phyloP scores from a whole-genome alignment of 495 filamentous ascomycete genomes.

The Monascus purpureus region DNA sequence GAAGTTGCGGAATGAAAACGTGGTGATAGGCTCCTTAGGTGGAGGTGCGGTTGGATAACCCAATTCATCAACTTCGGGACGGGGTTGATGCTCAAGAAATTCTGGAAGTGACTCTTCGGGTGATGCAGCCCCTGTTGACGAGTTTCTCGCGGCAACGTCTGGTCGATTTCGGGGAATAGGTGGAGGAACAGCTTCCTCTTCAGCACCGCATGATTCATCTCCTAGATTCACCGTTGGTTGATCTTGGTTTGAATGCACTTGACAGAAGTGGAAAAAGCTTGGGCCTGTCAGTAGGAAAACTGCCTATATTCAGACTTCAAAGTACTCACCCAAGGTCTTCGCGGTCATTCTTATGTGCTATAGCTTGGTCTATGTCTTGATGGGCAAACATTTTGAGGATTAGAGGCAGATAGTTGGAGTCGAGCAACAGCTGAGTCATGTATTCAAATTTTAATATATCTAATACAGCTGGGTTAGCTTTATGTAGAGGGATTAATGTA shows the following conservation, averaged over 20 bases:
- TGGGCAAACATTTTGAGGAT: slow-evolving; percentile 85
- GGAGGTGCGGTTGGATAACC: slow-evolving; percentile 51
- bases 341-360: slow-evolving; percentile 74
- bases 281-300: slow-evolving; percentile 7
- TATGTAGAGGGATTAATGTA: not conserved
- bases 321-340: slow-evolving; percentile 65
- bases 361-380: slow-evolving; percentile 76
- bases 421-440: slow-evolving; percentile 78
- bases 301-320: too few species aligned
- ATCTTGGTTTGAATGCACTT: slow-evolving; percentile 36
- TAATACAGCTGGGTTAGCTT: slow-evolving; percentile 19
- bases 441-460: slow-evolving; percentile 96
- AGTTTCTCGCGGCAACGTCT: slow-evolving; percentile 12
- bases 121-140: slow-evolving; percentile 12
- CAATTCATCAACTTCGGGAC: slow-evolving; percentile 79
- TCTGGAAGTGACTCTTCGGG: slow-evolving; percentile 22
- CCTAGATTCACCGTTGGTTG: slow-evolving; percentile 18
- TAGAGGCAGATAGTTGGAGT: slow-evolving; percentile 86
- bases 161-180: slow-evolving; percentile 52
- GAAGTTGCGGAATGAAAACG: slow-evolving; percentile 88
- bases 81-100: slow-evolving; percentile 24
- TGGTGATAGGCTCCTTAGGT: slow-evolving; percentile 70
- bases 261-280: slow-evolving; percentile 86
- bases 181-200: slow-evolving; percentile 72
- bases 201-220: slow-evolving; percentile 22